Base-by-base conservation (phyloP, 1,284 basidiomycete genomes). In the Xanthoconium separans region DNA sequence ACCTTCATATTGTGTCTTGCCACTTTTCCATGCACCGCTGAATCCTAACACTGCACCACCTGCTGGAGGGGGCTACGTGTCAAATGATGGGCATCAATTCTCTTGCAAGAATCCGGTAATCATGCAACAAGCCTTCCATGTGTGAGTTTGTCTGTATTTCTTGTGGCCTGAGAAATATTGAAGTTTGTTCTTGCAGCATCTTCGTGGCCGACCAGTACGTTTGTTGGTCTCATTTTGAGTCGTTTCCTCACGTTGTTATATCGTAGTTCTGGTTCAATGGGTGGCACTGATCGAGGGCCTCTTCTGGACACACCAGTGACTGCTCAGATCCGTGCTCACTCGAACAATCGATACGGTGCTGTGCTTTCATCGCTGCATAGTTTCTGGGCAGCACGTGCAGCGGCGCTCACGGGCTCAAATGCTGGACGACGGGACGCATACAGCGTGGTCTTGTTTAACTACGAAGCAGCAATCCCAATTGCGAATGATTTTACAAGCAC, bases 311-410 rank as follows among this genome's bases (percentile, higher is more conserved):
- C 79, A 2, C 81, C 83, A 0, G 73, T 65, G 3, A 75, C 77
- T 2, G 53, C 64, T 13, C 60, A 60, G 18, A 82, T 85, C 53
- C 54, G 55, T 1, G 58, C 62, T 18, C 50, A 37, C 1, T 65
- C 73, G 44, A 70, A 83, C 58, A 81, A 85, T 59, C 67, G 83
- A 41, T 75, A 83, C 24, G 83, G 83, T 0, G 81, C 83, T 2
- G 84, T 84, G 0, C 78, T 77, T 46, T 82, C 80, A 0, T 78
- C 83, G 0, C 56, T 83, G 8, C 62, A 80, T 54, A 69, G 69
- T 7, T 85, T 85, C 61, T 85, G 83, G 83, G 64, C 70, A 11
- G 76, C 83, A 6, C 76, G 83, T 7, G 72, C 76, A 31, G 68
- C 74, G 7, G 77, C 73, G 6, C 57, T 74, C 6, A 65, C 65